Conservation (phyloP, 257 asterid genomes). For the Henckelia pumila region DNA sequence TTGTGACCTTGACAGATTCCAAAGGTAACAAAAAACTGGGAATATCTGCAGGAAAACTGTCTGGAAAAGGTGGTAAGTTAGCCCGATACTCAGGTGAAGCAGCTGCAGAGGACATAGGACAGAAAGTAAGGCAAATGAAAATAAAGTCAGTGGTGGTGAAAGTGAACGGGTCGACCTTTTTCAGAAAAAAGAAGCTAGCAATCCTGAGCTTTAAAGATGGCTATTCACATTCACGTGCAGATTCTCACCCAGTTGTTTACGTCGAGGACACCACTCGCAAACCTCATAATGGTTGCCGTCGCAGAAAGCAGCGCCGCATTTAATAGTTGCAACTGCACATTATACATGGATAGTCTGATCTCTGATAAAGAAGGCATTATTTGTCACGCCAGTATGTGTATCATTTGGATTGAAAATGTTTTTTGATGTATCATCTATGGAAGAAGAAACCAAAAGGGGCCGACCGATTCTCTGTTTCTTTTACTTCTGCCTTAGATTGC, state of each 20-base stretch:
- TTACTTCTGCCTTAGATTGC: neutral
- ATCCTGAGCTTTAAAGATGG: slow-evolving; percentile 80
- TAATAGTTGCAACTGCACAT: slow-evolving; percentile 30
- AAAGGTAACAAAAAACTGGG: slow-evolving; percentile 75
- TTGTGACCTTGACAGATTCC: slow-evolving; percentile 74
- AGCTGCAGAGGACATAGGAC: slow-evolving; percentile 85
- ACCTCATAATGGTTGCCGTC: slow-evolving; percentile 93
- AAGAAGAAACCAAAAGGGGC: too few species aligned
- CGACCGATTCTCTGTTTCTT: too few species aligned
- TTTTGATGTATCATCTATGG: neutral
- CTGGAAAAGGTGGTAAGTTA: slow-evolving; percentile 66
- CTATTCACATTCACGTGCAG: slow-evolving; percentile 62
- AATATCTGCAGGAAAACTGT: slow-evolving; percentile 63
- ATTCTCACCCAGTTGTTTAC: slow-evolving; percentile 62
- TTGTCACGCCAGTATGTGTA: slow-evolving; percentile 10
- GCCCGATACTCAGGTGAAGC: slow-evolving; percentile 74
- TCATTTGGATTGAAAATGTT: slow-evolving; percentile 7
- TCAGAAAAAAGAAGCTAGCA: slow-evolving; percentile 75
- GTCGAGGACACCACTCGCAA: slow-evolving; percentile 83
- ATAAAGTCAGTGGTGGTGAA: slow-evolving; percentile 79
- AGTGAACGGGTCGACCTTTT: slow-evolving; percentile 66
- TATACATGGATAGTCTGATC: slow-evolving; percentile 29
- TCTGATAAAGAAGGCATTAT: slow-evolving; percentile 25
- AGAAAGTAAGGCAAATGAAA: slow-evolving; percentile 57
- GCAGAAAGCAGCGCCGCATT: slow-evolving; percentile 63